Percentiles rank a stretch among this genome's conserved stretches.
These are phyloP conservation scores for Apiospora marii DNA, from an alignment of 2,329 filamentous ascomycete species.

Conservation along the genomic window DNA sequence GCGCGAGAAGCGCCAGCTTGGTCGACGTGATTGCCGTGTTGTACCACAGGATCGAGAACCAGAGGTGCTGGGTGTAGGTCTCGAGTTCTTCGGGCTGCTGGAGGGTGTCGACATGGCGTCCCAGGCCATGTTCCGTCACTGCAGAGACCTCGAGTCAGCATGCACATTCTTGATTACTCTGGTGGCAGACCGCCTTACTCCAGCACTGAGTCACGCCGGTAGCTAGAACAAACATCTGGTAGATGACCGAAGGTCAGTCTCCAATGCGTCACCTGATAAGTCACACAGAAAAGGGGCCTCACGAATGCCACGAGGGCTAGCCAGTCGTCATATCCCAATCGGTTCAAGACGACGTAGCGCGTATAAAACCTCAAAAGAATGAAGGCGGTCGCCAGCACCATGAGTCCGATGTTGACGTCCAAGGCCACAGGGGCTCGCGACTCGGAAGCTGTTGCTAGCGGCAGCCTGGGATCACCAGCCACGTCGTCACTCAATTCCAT, in stretches of 20 bases:
- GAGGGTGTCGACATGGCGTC: not conserved
- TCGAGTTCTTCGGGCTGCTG: not conserved
- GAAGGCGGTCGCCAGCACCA: not conserved
- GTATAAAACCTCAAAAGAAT: conserved; percentile 10
- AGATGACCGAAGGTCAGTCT: not conserved
- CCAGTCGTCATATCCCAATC: conserved; percentile 13
- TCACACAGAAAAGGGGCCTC: not conserved
- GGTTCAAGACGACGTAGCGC: conserved; percentile 19
- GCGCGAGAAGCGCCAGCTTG: conserved; percentile 47
- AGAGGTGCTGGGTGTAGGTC: conserved; percentile 2
- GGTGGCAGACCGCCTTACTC: not conserved
- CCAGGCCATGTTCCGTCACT: not conserved
- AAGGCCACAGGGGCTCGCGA: not conserved
- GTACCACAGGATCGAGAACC: conserved; percentile 43
- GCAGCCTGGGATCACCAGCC: too few species aligned
- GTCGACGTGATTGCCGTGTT: conserved; percentile 39
- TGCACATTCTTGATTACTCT: not conserved
- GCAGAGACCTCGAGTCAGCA: not conserved
- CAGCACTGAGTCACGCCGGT: not conserved
- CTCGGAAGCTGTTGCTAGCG: not conserved
- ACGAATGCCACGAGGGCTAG: conserved; percentile 30
- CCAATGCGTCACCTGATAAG: too few species aligned
- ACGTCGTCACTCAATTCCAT: not conserved
- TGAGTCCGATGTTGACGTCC: not conserved
- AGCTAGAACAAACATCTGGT: conserved; percentile 20